Evolutionary conservation across 2,329 filamentous ascomycete species (phyloP).

Genomic region (Apiospora aurea): DNA sequence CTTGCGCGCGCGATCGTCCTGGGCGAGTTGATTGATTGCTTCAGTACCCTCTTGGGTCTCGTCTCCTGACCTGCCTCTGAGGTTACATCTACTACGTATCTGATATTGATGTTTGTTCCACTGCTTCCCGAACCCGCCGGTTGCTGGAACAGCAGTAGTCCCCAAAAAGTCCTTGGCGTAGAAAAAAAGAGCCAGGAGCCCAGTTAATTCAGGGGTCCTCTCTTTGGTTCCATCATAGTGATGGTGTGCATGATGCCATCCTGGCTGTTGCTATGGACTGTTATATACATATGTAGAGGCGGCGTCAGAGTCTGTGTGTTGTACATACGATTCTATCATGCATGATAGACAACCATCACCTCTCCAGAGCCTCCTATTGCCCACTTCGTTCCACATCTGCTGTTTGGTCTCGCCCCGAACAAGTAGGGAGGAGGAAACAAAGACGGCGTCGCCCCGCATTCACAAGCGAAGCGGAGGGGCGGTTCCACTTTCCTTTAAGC

Average conservation of each 20-base stretch:
- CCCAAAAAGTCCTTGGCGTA: background rate
- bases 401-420: background rate
- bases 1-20: background rate
- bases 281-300: no score
- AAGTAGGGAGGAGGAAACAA: background rate
- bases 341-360: background rate
- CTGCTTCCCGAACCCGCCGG: background rate
- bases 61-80: background rate
- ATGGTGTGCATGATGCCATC: constrained; percentile 9
- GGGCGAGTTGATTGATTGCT: background rate
- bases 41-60: background rate
- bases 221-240: background rate
- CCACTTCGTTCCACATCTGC: constrained; percentile 14
- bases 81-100: background rate
- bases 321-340: background rate
- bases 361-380: constrained; percentile 3
- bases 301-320: background rate
- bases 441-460: constrained; percentile 9
- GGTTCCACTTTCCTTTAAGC: background rate
- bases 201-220: background rate
- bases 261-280: background rate
- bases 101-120: background rate
- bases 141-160: background rate
- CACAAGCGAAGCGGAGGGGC: constrained; percentile 4
- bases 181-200: background rate